Base-by-base conservation (phyloP, 2,329 filamentous ascomycete genomes). In the Trichoderma brevicompactum region DNA sequence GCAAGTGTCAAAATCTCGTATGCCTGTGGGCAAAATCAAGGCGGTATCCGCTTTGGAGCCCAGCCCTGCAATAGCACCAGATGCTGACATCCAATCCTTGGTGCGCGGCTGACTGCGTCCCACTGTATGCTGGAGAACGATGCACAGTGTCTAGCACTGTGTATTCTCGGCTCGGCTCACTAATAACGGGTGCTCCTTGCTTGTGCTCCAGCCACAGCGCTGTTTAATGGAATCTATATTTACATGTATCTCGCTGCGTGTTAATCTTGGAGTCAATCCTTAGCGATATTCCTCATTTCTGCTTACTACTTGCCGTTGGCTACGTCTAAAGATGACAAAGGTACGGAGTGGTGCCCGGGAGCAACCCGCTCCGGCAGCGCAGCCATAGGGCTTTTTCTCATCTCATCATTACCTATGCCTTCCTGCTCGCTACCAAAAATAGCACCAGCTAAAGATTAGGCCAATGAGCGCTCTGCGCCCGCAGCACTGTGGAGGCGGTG, bases 81-180 rank as follows among this genome's bases (percentile, higher is more conserved):
- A 49, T 61, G 64, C 64, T 65, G 56, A 65, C 64, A 53, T 40
- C 48, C 64, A 65, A 65, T 65, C 64, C 64, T 48, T 36, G 53
- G 55, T 41, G n/a, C 58, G 56, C 64, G 64, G 64, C 49, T 65
- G 64, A 65, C 64, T 62, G 48, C 56, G 56, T 62, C 50, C 55
- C 64, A 65, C 64, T 61, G 62, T 32, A 49, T 23, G 34, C 43
- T 48, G 44, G 46, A 59, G 28, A 58, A 44, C 17, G 17, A 50
- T 7, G 43, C 19, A 56, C 64, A 62, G 64, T 61, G 1, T 1
- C 2, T 13, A 9, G 19, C 15, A 65, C 54, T 60, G 61, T 64
- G 13, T n/a, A 54, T n/a, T 28, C 8, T 46, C 49, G 60, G 40
- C 32, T 53, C 28, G 41, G 41, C 23, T 63, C 38, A 53, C 48